Evolutionary conservation across 1,284 basidiomycete species (phyloP).

Genomic region (Cryptococcus sp.): DNA sequence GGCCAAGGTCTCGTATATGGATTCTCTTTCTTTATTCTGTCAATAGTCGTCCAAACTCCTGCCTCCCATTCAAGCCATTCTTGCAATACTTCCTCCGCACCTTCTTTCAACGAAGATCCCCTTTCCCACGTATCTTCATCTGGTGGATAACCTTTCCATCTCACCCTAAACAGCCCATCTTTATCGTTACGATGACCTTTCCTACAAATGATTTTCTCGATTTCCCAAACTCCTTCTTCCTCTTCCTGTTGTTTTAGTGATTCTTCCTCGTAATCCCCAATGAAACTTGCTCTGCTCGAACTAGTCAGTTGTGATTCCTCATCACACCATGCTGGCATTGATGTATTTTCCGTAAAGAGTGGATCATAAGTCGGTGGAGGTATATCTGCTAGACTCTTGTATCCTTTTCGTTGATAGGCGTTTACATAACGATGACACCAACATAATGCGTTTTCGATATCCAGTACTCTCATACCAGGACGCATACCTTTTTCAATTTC

Average conservation of each 20-base stretch:
- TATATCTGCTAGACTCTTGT: constrained; percentile 8
- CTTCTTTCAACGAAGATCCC: constrained; percentile 10
- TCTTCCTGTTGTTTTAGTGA: not conserved
- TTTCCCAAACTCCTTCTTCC: constrained; percentile 18
- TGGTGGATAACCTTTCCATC: constrained; percentile 32
- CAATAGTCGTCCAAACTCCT: constrained; percentile 11
- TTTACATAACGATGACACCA: constrained; percentile 33
- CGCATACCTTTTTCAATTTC: constrained; percentile 12
- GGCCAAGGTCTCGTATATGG: not conserved
- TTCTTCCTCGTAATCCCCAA: constrained; percentile 17
- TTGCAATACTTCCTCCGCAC: constrained; percentile 19
- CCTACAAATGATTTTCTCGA: constrained; percentile 26
- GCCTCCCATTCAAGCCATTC: constrained; percentile 27
- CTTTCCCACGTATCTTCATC: constrained; percentile 37
- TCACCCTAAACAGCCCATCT: constrained; percentile 22
- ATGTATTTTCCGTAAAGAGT: constrained; percentile 1
- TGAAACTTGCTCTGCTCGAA: constrained; percentile 8
- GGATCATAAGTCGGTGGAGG: constrained; percentile 11
- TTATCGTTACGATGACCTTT: constrained; percentile 7
- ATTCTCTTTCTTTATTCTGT: constrained; percentile 2
- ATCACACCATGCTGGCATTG: constrained; percentile 23
- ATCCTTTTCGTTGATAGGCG: constrained; percentile 5
- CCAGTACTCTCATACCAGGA: constrained; percentile 31
- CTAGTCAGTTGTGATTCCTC: constrained; percentile 11
- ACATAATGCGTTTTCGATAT: constrained; percentile 34